Base-by-base conservation (phyloP, 352 stramenopile genomes). In the Thalassiosira mediterranea region DNA sequence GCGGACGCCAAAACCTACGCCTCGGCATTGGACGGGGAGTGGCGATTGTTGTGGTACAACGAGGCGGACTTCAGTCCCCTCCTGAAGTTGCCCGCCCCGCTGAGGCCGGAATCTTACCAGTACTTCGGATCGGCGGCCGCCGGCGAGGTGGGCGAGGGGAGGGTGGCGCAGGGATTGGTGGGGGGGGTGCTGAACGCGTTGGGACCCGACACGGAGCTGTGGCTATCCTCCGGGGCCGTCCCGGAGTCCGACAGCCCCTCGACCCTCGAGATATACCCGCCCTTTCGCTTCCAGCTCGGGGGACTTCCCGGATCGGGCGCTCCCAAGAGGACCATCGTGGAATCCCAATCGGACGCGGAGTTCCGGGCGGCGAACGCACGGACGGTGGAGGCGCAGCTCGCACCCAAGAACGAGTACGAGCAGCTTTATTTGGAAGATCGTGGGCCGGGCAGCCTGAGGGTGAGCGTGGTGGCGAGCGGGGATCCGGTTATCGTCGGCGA, bases 401-500 rank as follows among this genome's bases (percentile, higher is more conserved):
- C 86, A 7, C 63, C 63, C 0, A 85, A 78, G 37, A 91, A 91
- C 66, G 51, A 76, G 47, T 91, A 91, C 63, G 47, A 87, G 31
- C 86, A 91, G 68, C 49, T 86, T n/a, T 91, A 90, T 76, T 48
- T 90, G n/a, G 86, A 90, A 61, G 48, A 70, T 44, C 70, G 56
- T 48, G 83, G 83, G 7, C 54, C 32, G 23, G 83, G 83, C 21
- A 83, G 76, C 59, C 71, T 91, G 44, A 76, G 86, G 23, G 76
- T 90, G 25, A 86, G 66, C 48, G 80, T 68, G 38, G 72, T 91
- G 52, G 69, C 59, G 11, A 73, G 52, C 10, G 86, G 86, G 0
- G 86, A 90, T 84, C 86, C 86, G 21, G 81, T 89, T 13, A 89
- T 91, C 75, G 78, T 91, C 34, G 86, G 83, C n/a, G 73, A 80